Evolutionary conservation across 176 grass and related monocot genomes (phyloP), one percentile per base, ranked within the genome.

Genomic region (Zea luxurians): DNA sequence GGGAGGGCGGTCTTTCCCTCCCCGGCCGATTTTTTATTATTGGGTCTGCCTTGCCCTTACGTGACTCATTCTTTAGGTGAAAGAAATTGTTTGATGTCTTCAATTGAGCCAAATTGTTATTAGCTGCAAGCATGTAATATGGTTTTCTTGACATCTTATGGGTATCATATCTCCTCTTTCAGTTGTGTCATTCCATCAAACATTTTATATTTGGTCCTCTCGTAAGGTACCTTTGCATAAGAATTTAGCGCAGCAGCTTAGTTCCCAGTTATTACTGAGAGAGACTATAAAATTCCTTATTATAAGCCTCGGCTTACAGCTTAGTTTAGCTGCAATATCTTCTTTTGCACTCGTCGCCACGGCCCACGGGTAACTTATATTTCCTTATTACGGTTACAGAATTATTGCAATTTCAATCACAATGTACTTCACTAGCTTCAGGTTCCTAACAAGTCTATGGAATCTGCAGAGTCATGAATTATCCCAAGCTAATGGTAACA

Each of bases 381-480:
- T 79, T 79, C 1, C 12, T 64, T 59, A 61, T 13, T 74, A 66
- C 69, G 64, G 78, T 64, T 73, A n/a, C 35, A 52, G 5, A 47
- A 34, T 70, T 17, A 40, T 77, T 65, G 46, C 61, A 15, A 62
- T 73, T 80, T 84, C 13, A 71, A 74, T 59, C 71, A 35, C 47
- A 68, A 73, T 2, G 54, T 61, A 38, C 11, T 81, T 57, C 36
- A 61, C 45, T 68, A 74, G 16, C 54, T 79, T 75, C 55, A 54
- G 50, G 64, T 60, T 4, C 75, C 77, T 88, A 53, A 81, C 74
- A 36, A 49, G 37, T 82, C 11, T 40, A 82, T 27, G 57, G 74
- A 83, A 87, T 77, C n/a, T 81, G 80, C 89, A 90, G 89, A 75
- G 13, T 61, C 50, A 54, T 81, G 80, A 84, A 67, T 9, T 87